Conservation (phyloP, 768 basidiomycete genomes). For the Boletellus emodensis region DNA sequence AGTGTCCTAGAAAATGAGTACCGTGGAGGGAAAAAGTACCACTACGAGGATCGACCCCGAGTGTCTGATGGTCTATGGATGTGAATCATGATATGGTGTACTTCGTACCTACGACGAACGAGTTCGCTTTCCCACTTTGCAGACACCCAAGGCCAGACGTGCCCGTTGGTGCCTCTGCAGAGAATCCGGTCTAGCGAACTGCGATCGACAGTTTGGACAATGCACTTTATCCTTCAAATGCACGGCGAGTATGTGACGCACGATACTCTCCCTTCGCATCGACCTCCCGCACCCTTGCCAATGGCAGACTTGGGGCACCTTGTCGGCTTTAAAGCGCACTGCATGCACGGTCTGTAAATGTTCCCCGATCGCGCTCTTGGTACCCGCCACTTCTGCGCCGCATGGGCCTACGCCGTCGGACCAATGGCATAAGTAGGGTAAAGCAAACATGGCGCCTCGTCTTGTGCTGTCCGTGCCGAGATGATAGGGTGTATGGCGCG, state of each 20-base stretch:
- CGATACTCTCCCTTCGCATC: constrained; percentile 26
- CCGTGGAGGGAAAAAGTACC: neutral
- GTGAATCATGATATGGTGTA: neutral
- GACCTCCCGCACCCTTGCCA: constrained; percentile 16
- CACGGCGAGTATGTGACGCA: constrained; percentile 23
- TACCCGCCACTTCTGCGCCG: neutral
- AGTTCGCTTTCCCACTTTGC: neutral
- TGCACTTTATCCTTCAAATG: constrained; percentile 19
- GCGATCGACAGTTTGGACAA: constrained; percentile 15
- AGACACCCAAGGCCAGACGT: constrained; percentile 1
- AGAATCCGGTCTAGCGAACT: constrained; percentile 26
- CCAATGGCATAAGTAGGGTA: constrained; percentile 13
- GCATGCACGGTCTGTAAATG: constrained; percentile 13
- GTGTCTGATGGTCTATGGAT: too few relatives aligned
- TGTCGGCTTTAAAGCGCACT: constrained; percentile 8
- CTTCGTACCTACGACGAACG: neutral
- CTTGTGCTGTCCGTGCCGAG: neutral
- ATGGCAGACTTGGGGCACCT: constrained; percentile 3
- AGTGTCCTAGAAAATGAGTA: neutral
- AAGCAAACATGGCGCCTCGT: neutral
- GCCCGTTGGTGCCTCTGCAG: constrained; percentile 20
- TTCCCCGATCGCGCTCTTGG: constrained; percentile 9
- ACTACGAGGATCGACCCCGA: neutral
- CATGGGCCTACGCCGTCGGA: neutral
- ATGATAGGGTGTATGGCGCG: constrained; percentile 8